Evolutionary conservation across 768 basidiomycete species (phyloP), one percentile per base, ranked within the genome.

Genomic region (Scleroderma citrinum): DNA sequence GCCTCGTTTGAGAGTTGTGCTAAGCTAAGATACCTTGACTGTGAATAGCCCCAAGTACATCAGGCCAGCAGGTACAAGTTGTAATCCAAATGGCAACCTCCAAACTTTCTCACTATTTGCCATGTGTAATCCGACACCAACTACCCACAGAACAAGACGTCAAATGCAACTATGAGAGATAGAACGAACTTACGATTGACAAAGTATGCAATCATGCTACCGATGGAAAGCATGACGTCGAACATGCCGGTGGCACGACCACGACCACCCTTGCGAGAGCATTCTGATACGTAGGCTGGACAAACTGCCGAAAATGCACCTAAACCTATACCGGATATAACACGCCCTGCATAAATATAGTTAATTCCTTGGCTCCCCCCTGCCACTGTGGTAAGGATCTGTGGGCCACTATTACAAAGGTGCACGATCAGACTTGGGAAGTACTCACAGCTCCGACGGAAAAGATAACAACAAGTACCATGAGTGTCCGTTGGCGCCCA

Each of bases 261-360:
- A 52, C 92, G 83, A 6, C 91, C 86, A 19, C 88, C 75, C 62
- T 92, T 93, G 5, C 92, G 92, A 2, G 83, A 76, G 63, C 89
- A 91, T 64, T 94, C 92, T 10, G 87, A 84, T 19, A 92, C 89
- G 60, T 81, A 94, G 1, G 88, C 83, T 5, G 91, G 92, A 1
- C 89, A 82, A 3, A 92, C 84, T n/a, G 83, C 81, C 17, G 79
- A 88, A 56, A 92, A 88, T 6, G 76, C 84, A 56, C 92, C 91
- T 44, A 92, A 83, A 34, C 90, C 91, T 24, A 90, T 38, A 46
- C 91, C 90, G 17, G 84, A 79, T 44, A 92, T 70, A 37, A 90
- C 85, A 49, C 91, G 84, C 23, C 92, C 92, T 12, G 75, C 77
- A 60, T 92, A 92, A 52, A 92, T 88, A 60, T 83, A 78, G 24